phyloP scores from a whole-genome alignment of 2,329 filamentous ascomycete species.

The Cercospora zeina region DNA sequence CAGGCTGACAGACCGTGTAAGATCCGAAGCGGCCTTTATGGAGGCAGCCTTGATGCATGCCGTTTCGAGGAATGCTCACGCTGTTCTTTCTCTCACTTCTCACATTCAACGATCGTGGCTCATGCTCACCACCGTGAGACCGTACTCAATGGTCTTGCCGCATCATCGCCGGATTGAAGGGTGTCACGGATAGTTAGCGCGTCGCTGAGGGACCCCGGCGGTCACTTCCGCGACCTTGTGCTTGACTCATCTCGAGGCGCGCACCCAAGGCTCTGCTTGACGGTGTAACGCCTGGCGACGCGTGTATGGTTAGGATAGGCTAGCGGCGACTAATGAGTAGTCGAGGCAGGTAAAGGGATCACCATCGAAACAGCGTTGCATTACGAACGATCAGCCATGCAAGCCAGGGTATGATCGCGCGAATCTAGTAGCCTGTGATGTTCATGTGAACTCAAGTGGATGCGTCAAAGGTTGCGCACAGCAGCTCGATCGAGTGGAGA shows the following conservation, averaged over 20 bases:
- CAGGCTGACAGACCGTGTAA: too few relatives aligned
- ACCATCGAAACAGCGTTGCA: not conserved
- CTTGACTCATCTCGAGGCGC: not conserved
- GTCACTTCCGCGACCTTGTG: not conserved
- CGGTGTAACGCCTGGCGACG: not conserved
- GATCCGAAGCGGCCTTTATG: too few relatives aligned
- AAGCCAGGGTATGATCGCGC: not conserved
- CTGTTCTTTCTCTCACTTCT: too few relatives aligned
- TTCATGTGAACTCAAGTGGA: too few relatives aligned
- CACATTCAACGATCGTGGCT: too few relatives aligned
- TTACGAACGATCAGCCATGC: not conserved
- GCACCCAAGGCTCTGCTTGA: not conserved
- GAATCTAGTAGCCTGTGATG: not conserved
- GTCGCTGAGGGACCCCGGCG: not conserved
- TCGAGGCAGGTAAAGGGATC: not conserved
- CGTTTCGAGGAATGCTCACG: too few relatives aligned
- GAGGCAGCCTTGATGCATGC: too few relatives aligned
- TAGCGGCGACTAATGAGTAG: too few relatives aligned
- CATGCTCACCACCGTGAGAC: too few relatives aligned
- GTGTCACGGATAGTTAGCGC: not conserved
- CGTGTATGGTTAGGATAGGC: not conserved
- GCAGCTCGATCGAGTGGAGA: not conserved
- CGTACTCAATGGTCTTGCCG: not conserved
- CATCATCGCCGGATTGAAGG: not conserved
- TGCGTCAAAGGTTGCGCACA: not conserved